phyloP scores from a whole-genome alignment of 148 eudicot species.

The Rheum nobile region DNA sequence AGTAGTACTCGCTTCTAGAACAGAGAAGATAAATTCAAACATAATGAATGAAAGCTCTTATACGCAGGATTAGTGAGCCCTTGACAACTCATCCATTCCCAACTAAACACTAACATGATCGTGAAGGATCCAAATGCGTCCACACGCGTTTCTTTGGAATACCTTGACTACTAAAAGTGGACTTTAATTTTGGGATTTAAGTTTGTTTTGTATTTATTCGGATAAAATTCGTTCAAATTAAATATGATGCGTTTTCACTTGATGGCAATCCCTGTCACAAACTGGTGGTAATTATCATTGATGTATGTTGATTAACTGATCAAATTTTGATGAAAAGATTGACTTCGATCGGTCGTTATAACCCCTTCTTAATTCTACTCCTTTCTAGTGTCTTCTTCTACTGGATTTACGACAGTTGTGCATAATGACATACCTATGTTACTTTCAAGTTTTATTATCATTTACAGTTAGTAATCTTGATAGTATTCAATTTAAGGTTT shows the following conservation, averaged over 20 bases:
- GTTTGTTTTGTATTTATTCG: not conserved
- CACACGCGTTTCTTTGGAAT: not conserved
- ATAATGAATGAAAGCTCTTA: not conserved
- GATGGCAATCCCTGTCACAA: not conserved
- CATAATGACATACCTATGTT: too few relatives aligned
- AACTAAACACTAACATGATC: not conserved
- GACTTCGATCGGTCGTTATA: too few relatives aligned
- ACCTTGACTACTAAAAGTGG: not conserved
- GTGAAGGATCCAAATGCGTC: not conserved
- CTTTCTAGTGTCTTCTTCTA: too few relatives aligned
- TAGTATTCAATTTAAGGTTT: too few relatives aligned
- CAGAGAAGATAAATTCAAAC: not conserved
- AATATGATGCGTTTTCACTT: not conserved
- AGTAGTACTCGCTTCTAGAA: not conserved
- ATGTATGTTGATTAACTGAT: too few relatives aligned
- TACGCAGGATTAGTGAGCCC: not conserved
- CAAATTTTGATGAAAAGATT: too few relatives aligned
- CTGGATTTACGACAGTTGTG: too few relatives aligned
- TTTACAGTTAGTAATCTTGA: too few relatives aligned
- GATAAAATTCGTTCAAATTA: not conserved
- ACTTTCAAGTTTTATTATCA: too few relatives aligned
- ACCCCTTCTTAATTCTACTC: too few relatives aligned
- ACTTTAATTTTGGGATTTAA: not conserved
- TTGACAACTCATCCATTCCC: not conserved
- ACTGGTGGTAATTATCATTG: too few relatives aligned